Conservation (phyloP, 2,329 filamentous ascomycete species). For the Penicillium sclerotiorum region DNA sequence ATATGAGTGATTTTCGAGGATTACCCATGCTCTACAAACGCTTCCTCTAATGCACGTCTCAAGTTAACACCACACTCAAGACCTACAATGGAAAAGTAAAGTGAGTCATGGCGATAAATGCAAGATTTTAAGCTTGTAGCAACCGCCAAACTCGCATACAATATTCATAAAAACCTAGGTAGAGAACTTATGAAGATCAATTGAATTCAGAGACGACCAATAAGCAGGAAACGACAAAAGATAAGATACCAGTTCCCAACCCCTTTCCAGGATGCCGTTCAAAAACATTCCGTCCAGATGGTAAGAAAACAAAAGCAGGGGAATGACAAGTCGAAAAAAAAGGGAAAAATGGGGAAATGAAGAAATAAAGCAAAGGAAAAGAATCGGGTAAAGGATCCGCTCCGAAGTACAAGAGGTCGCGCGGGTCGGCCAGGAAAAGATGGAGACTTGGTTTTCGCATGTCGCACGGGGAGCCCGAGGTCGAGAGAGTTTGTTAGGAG, state of each 20-base stretch:
- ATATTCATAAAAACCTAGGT: not conserved
- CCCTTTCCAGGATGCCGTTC: constrained; percentile 25
- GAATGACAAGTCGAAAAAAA: constrained; percentile 19
- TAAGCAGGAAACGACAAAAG: constrained; percentile 24
- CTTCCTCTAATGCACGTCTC: no score
- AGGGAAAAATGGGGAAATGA: constrained; percentile 14
- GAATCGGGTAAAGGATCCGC: constrained; percentile 16
- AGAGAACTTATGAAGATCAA: constrained; percentile 16
- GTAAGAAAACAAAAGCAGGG: constrained; percentile 22
- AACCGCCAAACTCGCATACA: not conserved
- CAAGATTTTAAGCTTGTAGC: no score
- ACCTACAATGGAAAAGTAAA: no score
- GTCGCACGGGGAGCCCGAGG: constrained; percentile 17
- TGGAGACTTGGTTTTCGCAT: constrained; percentile 21
- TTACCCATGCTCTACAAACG: no score
- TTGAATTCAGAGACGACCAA: constrained; percentile 22
- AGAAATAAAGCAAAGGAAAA: constrained; percentile 12
- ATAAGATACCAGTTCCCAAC: constrained; percentile 25
- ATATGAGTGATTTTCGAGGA: no score
- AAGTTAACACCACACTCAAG: no score
- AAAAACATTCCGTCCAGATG: constrained; percentile 28
- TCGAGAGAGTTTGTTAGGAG: constrained; percentile 7
- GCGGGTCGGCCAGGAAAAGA: constrained; percentile 20
- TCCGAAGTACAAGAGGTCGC: constrained; percentile 23
- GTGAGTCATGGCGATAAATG: no score